Percentiles rank a stretch among this genome's conserved stretches.
Evolutionary conservation across 2,329 filamentous ascomycete genomes (phyloP).

Genomic region (Trichophaea hybrida): DNA sequence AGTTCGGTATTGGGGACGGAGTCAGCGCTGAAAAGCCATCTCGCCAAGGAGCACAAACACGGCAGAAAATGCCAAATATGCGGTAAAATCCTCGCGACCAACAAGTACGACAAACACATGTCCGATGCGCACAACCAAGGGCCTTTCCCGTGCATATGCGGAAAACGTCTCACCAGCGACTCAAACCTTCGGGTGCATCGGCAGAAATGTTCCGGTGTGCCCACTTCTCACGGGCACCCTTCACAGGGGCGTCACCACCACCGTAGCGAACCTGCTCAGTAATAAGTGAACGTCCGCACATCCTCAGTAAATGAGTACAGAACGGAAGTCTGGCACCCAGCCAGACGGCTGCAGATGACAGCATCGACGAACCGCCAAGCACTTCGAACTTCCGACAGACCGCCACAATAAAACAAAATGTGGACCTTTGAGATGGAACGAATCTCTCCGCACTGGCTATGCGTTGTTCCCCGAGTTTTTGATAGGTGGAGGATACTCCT

Average conservation of each 20-base stretch:
- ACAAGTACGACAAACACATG: background rate
- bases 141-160: background rate
- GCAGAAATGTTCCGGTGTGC: background rate
- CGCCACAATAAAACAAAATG: too few species aligned
- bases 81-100: background rate
- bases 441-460: too few species aligned
- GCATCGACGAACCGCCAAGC: too few species aligned
- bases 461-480: too few species aligned
- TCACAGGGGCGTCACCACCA: background rate
- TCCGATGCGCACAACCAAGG: background rate
- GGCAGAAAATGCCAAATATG: background rate
- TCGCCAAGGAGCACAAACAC: background rate
- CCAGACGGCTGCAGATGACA: too few species aligned
- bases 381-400: too few species aligned
- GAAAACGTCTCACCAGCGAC: background rate
- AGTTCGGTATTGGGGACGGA: background rate
- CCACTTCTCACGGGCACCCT: background rate
- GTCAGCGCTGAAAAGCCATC: background rate
- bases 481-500: too few species aligned
- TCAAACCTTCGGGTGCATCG: background rate
- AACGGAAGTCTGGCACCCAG: background rate
- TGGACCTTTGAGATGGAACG: too few species aligned
- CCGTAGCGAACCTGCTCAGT: background rate
- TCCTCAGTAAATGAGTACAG: background rate
- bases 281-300: background rate